A percentile compares a stretch with the other conserved stretches of the same genome.
phyloP scores from a whole-genome alignment of 1,284 basidiomycete genomes.

The Malassezia furfur region DNA sequence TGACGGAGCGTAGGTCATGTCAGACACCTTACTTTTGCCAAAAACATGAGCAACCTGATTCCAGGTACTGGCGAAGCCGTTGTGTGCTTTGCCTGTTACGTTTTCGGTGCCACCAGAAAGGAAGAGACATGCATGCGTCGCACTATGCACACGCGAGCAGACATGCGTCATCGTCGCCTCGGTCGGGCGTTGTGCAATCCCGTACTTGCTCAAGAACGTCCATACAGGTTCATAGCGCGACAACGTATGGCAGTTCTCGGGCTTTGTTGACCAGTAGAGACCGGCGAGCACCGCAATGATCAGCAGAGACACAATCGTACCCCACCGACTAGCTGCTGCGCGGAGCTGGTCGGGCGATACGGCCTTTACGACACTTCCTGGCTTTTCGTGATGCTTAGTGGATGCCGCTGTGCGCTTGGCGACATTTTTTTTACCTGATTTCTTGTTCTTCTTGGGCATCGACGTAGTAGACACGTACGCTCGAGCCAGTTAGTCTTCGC shows the following conservation, averaged over 20 bases:
- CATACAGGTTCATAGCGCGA: not conserved
- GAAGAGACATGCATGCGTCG: conserved; percentile 11
- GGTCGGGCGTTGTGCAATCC: not conserved
- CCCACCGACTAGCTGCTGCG: not conserved
- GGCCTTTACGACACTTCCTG: too few relatives aligned
- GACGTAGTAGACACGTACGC: not conserved
- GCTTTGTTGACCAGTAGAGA: not conserved
- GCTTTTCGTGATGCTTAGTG: too few relatives aligned
- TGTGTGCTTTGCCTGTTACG: not conserved
- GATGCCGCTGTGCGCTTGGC: not conserved
- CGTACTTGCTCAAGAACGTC: not conserved
- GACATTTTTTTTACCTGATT: not conserved
- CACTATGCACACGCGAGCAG: conserved; percentile 1
- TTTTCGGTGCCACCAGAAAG: not conserved
- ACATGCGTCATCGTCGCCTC: not conserved
- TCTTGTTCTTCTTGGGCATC: conserved; percentile 7
- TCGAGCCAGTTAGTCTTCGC: not conserved
- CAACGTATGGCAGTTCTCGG: not conserved
- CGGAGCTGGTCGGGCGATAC: not conserved
- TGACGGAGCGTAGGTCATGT: not conserved
- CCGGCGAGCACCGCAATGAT: not conserved
- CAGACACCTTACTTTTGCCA: not conserved
- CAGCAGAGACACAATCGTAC: not conserved
- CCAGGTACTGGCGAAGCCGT: not conserved
- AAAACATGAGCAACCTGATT: not conserved